phyloP scores from a whole-genome alignment of 345 rosid species.

The Camelina hispida region DNA sequence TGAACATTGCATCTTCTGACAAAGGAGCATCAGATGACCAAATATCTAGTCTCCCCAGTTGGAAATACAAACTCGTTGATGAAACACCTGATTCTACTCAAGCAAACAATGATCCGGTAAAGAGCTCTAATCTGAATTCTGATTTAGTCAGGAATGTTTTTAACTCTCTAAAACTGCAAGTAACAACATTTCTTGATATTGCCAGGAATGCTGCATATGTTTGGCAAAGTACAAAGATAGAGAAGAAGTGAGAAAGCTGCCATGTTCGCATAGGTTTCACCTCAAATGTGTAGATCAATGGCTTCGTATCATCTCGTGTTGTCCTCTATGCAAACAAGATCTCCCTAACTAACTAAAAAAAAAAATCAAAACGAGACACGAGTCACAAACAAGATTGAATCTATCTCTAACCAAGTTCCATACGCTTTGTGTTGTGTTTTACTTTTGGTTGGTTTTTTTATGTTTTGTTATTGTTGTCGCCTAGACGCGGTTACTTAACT shows the following conservation, averaged over 20 bases:
- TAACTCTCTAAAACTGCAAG: neutral
- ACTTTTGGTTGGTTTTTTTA: neutral
- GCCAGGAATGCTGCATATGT: slow-evolving; percentile 96
- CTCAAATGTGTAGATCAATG: slow-evolving; percentile 95
- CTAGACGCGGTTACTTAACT: slow-evolving; percentile 20
- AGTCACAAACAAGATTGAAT: slow-evolving; percentile 2
- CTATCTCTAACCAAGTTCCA: slow-evolving; percentile 19
- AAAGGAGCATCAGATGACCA: slow-evolving; percentile 93
- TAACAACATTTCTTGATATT: neutral
- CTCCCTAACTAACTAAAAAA: slow-evolving; percentile 55
- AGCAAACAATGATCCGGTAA: slow-evolving; percentile 55
- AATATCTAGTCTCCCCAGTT: slow-evolving; percentile 73
- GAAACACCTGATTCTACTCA: slow-evolving; percentile 38
- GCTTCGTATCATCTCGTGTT: slow-evolving; percentile 88
- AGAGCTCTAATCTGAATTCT: slow-evolving; percentile 17
- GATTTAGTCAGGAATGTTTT: neutral
- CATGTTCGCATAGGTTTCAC: slow-evolving; percentile 92
- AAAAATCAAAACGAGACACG: neutral
- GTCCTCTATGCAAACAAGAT: slow-evolving; percentile 96
- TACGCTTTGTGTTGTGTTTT: neutral
- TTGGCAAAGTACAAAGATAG: slow-evolving; percentile 81
- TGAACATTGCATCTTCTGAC: slow-evolving; percentile 71
- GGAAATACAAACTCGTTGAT: slow-evolving; percentile 69
- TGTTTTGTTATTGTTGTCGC: neutral
- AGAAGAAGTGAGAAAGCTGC: slow-evolving; percentile 85